A percentile compares a stretch with the other conserved stretches of the same genome.
phyloP scores from a whole-genome alignment of 2,329 filamentous ascomycete species.

The Ophiostoma ulmi region DNA sequence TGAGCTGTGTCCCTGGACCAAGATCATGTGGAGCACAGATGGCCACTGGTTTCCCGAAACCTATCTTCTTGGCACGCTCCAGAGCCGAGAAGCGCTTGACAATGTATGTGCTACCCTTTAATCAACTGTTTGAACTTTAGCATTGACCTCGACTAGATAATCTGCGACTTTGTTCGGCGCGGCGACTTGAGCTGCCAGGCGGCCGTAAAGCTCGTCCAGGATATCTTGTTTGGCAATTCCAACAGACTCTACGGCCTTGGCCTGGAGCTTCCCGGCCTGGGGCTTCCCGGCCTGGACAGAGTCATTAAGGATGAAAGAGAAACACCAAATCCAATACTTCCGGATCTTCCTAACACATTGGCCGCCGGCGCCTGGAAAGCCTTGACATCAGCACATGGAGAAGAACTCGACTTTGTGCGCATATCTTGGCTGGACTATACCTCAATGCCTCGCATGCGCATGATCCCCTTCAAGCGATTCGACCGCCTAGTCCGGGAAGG shows the following conservation, averaged over 20 bases:
- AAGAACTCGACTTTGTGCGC: conserved; percentile 60
- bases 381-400: conserved; percentile 44
- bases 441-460: conserved; percentile 59
- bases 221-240: conserved; percentile 71
- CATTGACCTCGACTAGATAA: conserved; percentile 43
- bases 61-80: conserved; percentile 65
- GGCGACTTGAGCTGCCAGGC: conserved; percentile 57
- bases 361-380: conserved; percentile 33
- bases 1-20: conserved; percentile 68
- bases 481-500: conserved; percentile 44
- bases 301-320: neutral
- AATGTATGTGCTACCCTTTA: conserved; percentile 43
- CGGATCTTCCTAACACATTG: neutral
- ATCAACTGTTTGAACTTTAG: neutral
- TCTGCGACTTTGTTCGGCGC: conserved; percentile 61
- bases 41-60: conserved; percentile 76
- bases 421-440: conserved; percentile 77
- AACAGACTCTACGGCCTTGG: conserved; percentile 67
- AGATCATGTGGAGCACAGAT: conserved; percentile 75
- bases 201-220: conserved; percentile 58
- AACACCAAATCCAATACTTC: neutral
- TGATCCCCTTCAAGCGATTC: conserved; percentile 60
- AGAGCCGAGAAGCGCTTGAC: conserved; percentile 66
- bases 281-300: neutral
- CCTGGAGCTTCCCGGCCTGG: conserved; percentile 37